phyloP scores from a whole-genome alignment of 2,329 filamentous ascomycete species.

The Epichloe bromicola region DNA sequence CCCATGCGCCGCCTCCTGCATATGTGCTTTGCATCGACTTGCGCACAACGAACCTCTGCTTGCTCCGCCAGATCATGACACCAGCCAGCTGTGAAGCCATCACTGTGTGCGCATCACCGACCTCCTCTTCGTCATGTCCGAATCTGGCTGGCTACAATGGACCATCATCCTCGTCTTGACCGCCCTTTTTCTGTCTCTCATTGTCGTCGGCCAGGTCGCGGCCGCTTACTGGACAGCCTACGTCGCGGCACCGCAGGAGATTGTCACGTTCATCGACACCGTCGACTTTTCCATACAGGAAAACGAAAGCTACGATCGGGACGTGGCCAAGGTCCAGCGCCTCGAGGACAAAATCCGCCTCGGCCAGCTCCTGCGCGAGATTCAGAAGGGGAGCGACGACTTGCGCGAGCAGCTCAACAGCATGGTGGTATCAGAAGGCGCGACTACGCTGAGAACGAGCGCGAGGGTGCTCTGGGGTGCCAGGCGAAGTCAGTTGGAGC shows the following conservation, averaged over 20 bases:
- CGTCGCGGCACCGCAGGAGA: slow-evolving; percentile 42
- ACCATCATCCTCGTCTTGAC: slow-evolving; percentile 44
- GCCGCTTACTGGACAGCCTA: slow-evolving; percentile 43
- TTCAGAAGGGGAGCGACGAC: slow-evolving; percentile 48
- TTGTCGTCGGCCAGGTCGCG: slow-evolving; percentile 39
- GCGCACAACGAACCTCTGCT: not conserved
- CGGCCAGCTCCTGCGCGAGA: slow-evolving; percentile 44
- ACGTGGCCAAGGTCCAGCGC: slow-evolving; percentile 42
- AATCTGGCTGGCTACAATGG: slow-evolving; percentile 40
- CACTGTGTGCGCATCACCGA: slow-evolving; percentile 8
- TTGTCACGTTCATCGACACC: slow-evolving; percentile 43
- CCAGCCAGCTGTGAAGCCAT: slow-evolving; percentile 6
- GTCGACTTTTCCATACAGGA: slow-evolving; percentile 50
- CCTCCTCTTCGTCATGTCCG: slow-evolving; percentile 31
- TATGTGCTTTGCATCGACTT: slow-evolving; percentile 1
- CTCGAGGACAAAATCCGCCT: slow-evolving; percentile 52
- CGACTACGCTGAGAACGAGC: slow-evolving; percentile 28
- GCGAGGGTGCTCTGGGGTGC: slow-evolving; percentile 46
- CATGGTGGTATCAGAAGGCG: slow-evolving; percentile 34
- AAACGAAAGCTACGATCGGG: slow-evolving; percentile 50
- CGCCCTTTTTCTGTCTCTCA: slow-evolving; percentile 42
- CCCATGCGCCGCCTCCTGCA: slow-evolving; percentile 1
- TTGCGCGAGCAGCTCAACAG: slow-evolving; percentile 45
- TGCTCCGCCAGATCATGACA: slow-evolving; percentile 4
- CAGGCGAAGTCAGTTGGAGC: slow-evolving; percentile 40